A percentile compares a stretch with the other conserved stretches of the same genome.
phyloP scores from a whole-genome alignment of 768 basidiomycete genomes.

The Cystofilobasidium capitatum region DNA sequence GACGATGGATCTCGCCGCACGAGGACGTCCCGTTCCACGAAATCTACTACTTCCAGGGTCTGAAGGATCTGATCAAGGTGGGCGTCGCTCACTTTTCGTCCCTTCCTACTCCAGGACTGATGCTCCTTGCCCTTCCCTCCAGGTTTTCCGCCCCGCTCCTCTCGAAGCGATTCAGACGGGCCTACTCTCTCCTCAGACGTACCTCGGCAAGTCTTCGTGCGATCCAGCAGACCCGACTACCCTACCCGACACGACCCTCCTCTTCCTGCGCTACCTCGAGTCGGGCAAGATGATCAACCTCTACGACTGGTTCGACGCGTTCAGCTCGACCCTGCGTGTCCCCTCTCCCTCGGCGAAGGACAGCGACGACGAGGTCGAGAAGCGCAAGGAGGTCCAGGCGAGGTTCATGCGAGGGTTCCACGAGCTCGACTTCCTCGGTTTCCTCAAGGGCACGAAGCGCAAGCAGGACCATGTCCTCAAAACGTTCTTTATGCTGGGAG shows the following conservation, averaged over 20 bases:
- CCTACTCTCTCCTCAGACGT: constrained; percentile 19
- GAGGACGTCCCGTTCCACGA: constrained; percentile 18
- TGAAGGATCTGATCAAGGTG: constrained; percentile 22
- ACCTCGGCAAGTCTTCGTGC: constrained; percentile 21
- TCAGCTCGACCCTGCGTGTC: constrained; percentile 49
- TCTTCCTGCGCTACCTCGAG: constrained; percentile 66
- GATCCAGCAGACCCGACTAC: constrained; percentile 32
- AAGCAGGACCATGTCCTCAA: constrained; percentile 24
- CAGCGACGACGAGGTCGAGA: constrained; percentile 13
- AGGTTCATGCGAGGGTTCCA: constrained; percentile 25
- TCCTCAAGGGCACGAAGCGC: constrained; percentile 23
- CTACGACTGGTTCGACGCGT: constrained; percentile 80
- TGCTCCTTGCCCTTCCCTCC: too few relatives aligned
- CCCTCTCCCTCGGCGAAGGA: constrained; percentile 47
- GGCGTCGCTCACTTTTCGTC: not conserved
- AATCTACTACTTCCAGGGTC: constrained; percentile 17
- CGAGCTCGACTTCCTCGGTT: constrained; percentile 25
- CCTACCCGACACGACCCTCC: constrained; percentile 64
- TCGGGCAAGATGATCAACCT: constrained; percentile 75
- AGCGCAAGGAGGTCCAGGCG: constrained; percentile 13
- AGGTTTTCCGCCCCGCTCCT: constrained; percentile 25
- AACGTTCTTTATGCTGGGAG: constrained; percentile 24
- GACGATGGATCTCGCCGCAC: not conserved
- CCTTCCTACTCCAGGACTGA: not conserved
- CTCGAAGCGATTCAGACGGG: constrained; percentile 21